phyloP scores from a whole-genome alignment of 164 flowering plant genomes.

The Dillenia suffruticosa region DNA sequence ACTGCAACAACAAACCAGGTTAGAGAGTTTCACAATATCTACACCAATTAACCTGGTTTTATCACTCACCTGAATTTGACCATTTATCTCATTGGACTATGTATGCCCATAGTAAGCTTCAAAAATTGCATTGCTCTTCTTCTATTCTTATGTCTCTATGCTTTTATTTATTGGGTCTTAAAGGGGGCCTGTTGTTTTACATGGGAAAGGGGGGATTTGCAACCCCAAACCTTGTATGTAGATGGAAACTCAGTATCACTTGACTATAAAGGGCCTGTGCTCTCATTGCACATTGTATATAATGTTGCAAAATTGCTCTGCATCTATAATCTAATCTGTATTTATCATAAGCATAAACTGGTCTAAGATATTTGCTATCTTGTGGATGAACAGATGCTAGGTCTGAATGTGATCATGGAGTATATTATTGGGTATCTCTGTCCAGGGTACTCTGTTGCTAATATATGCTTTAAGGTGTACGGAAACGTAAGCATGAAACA shows the following conservation, averaged over 20 bases:
- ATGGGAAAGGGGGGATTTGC: too few relatives aligned
- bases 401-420: constrained; percentile 39
- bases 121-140: background rate
- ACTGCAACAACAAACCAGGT: constrained; percentile 53
- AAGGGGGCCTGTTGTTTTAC: too few relatives aligned
- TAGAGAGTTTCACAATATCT: background rate
- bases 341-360: background rate
- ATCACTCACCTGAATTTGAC: too few relatives aligned
- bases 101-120: background rate
- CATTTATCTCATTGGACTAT: too few relatives aligned
- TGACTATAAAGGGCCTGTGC: too few relatives aligned
- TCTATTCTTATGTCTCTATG: background rate
- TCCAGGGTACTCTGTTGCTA: constrained; percentile 40
- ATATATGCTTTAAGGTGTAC: constrained; percentile 40
- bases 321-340: too few relatives aligned
- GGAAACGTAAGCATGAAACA: constrained; percentile 43
- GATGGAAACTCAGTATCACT: too few relatives aligned
- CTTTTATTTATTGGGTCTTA: too few relatives aligned
- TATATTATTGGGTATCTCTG: constrained; percentile 32
- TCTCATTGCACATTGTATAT: too few relatives aligned
- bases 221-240: too few relatives aligned
- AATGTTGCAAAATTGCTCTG: too few relatives aligned
- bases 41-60: background rate
- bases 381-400: constrained; percentile 25
- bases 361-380: background rate